Conservation (phyloP, 306 rosid genomes). For the Prinsepia uniflora region DNA sequence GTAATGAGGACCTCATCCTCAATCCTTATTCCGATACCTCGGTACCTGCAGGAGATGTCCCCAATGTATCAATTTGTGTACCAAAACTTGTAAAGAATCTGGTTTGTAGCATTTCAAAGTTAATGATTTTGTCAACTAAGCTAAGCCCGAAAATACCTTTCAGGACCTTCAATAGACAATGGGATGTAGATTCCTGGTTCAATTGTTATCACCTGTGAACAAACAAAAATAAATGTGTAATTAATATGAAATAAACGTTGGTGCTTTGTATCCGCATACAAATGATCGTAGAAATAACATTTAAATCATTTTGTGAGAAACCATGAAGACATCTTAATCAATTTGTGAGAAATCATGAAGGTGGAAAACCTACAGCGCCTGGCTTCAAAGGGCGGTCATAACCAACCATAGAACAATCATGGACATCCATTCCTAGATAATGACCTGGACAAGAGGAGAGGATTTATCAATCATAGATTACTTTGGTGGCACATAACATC, state of each 20-base stretch:
- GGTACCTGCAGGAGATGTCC: conserved; percentile 46
- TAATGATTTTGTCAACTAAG: not conserved
- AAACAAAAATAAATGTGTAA: conserved; percentile 14
- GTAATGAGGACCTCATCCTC: conserved; percentile 89
- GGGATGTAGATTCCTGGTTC: conserved; percentile 94
- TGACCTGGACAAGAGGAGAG: conserved; percentile 52
- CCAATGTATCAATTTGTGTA: conserved; percentile 16
- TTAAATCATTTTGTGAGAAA: not conserved
- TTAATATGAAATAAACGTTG: not conserved
- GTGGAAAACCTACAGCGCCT: conserved; percentile 72
- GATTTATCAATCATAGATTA: not conserved
- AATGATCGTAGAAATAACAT: not conserved
- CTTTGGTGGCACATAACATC: not conserved
- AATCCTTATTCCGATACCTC: conserved; percentile 81
- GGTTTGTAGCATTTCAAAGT: conserved; percentile 18
- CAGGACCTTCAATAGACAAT: conserved; percentile 50
- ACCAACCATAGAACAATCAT: conserved; percentile 71
- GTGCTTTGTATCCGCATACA: not conserved
- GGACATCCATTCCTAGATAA: conserved; percentile 92
- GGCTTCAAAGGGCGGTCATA: conserved; percentile 69
- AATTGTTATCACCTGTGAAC: conserved; percentile 77
- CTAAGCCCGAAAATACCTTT: conserved; percentile 49
- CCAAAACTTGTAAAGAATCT: conserved; percentile 12
- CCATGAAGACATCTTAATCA: too few species aligned
- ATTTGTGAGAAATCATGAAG: not conserved